Conservation (phyloP, 768 basidiomycete genomes). For the Podaxis sp. region DNA sequence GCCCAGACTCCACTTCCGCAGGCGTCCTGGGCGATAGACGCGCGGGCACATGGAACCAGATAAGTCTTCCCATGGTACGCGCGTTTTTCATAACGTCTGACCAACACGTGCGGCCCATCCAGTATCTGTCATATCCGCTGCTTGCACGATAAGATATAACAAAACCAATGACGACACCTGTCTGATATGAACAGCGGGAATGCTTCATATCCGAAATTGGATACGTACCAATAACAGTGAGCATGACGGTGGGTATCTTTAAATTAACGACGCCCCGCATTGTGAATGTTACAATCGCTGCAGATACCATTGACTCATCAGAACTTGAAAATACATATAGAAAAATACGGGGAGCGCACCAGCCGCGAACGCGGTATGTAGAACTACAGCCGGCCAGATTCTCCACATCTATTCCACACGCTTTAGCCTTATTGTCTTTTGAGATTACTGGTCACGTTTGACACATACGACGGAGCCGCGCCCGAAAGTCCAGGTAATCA, state of each 20-base stretch:
- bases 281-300: constrained; percentile 42
- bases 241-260: constrained; percentile 50
- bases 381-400: constrained; percentile 64
- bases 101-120: constrained; percentile 53
- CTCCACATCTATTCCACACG: constrained; percentile 41
- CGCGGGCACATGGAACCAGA: constrained; percentile 62
- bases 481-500: constrained; percentile 31
- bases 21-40: constrained; percentile 35
- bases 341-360: constrained; percentile 23
- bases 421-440: background rate
- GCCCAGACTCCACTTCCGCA: constrained; percentile 29
- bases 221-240: constrained; percentile 52
- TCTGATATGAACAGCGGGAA: background rate
- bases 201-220: background rate
- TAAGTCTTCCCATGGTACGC: constrained; percentile 45
- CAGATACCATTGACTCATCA: background rate
- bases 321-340: background rate
- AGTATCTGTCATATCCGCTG: constrained; percentile 65
- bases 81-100: constrained; percentile 50
- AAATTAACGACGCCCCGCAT: constrained; percentile 34
- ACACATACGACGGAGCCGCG: constrained; percentile 26
- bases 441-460: background rate
- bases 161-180: constrained; percentile 54
- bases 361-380: constrained; percentile 55
- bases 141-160: constrained; percentile 63